These are phyloP conservation scores for Aspergillus kassunensis DNA, from an alignment of 495 filamentous ascomycete species.

Conservation along the genomic window DNA sequence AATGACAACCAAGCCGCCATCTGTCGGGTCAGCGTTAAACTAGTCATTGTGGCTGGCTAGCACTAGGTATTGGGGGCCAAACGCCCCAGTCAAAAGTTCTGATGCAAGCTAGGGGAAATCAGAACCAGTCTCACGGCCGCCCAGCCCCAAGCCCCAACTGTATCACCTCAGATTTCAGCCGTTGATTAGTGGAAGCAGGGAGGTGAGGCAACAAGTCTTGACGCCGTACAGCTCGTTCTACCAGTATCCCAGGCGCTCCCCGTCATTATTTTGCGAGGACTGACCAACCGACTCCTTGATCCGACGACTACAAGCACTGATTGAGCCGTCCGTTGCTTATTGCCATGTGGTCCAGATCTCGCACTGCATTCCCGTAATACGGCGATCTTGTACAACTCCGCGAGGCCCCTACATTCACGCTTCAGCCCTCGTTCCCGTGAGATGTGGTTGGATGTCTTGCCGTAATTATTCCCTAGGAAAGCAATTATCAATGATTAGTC, in stretches of 20 bases:
- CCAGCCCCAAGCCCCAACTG: background rate
- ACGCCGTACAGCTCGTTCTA: background rate
- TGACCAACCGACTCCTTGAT: conserved; percentile 7
- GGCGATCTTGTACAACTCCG: conserved; percentile 22
- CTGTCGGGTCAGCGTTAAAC: conserved; percentile 10
- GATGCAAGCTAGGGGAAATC: conserved; percentile 8
- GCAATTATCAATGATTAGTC: background rate
- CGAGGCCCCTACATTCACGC: conserved; percentile 4
- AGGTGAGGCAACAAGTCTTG: conserved; percentile 3
- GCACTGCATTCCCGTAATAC: conserved; percentile 16
- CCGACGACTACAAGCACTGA: conserved; percentile 3
- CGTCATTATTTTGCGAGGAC: background rate
- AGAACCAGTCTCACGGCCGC: background rate
- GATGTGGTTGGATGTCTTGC: background rate
- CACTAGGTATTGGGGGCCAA: conserved; percentile 15
- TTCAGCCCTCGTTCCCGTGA: conserved; percentile 5
- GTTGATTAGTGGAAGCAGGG: background rate
- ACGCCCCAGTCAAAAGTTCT: conserved; percentile 4
- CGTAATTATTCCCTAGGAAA: background rate
- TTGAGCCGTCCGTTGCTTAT: conserved; percentile 19
- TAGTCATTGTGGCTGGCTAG: conserved; percentile 14
- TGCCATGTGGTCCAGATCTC: conserved; percentile 24
- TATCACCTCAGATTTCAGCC: conserved; percentile 4
- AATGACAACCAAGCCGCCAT: conserved; percentile 10
- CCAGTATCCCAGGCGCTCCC: conserved; percentile 1